Percentiles rank a stretch among this genome's conserved stretches.
Conservation (phyloP, 2,329 filamentous ascomycete genomes). For the Ophiocordyceps robertsii region DNA sequence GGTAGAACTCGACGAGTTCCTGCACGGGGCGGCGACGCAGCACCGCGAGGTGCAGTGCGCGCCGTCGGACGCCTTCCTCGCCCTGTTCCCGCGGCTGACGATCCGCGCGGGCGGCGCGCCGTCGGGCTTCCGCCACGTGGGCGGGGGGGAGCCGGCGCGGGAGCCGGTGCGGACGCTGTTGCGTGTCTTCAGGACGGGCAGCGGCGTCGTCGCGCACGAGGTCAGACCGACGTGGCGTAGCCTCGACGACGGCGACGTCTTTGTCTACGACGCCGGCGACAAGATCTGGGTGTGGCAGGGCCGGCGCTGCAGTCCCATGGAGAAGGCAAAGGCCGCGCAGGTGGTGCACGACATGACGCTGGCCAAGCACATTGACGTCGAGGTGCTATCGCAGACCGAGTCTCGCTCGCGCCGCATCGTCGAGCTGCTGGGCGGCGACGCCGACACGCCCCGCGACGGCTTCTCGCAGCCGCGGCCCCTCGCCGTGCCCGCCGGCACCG, state of each 20-base stretch:
- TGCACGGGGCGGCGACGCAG: slow-evolving; percentile 47
- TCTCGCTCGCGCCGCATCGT: slow-evolving; percentile 39
- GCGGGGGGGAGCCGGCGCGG: slow-evolving; percentile 22
- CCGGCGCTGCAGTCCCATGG: slow-evolving; percentile 50
- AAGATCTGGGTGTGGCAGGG: slow-evolving; percentile 64
- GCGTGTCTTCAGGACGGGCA: slow-evolving; percentile 45
- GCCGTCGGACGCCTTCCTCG: slow-evolving; percentile 45
- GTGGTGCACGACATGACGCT: slow-evolving; percentile 52
- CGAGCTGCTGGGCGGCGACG: slow-evolving; percentile 38
- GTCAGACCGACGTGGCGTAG: slow-evolving; percentile 48
- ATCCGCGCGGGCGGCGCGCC: slow-evolving; percentile 47
- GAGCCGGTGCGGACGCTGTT: slow-evolving; percentile 36
- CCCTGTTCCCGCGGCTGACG: slow-evolving; percentile 45
- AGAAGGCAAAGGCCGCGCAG: slow-evolving; percentile 54
- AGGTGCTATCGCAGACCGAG: slow-evolving; percentile 50
- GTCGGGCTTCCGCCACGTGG: slow-evolving; percentile 52
- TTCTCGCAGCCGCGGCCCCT: slow-evolving; percentile 31
- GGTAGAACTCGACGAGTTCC: slow-evolving; percentile 55
- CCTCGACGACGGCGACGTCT: slow-evolving; percentile 53
- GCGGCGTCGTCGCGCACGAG: slow-evolving; percentile 46
- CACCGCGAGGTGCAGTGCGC: slow-evolving; percentile 49
- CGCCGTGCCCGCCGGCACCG: slow-evolving; percentile 3
- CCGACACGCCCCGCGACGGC: slow-evolving; percentile 20
- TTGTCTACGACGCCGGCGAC: slow-evolving; percentile 45
- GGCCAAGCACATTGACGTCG: slow-evolving; percentile 50